Evolutionary conservation across 2,329 filamentous ascomycete species (phyloP).

Genomic region (Fonsecaea pedrosoi): DNA sequence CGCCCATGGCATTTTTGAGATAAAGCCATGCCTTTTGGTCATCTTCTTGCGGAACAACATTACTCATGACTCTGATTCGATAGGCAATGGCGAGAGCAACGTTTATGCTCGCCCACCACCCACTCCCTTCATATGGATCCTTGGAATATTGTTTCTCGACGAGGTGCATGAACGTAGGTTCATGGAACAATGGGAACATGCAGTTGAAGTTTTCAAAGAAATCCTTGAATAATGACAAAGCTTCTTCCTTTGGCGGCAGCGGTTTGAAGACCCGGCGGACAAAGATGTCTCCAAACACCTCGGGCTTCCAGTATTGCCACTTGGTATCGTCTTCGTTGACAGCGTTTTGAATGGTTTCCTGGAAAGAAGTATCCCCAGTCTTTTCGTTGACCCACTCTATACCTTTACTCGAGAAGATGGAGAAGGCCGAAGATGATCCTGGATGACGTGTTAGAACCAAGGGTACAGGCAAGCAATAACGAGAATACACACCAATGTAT

Average conservation of each 20-base stretch:
- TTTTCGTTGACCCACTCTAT: slow-evolving; percentile 99
- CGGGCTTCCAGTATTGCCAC: slow-evolving; percentile 98
- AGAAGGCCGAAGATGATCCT: slow-evolving; percentile 97
- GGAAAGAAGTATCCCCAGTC: slow-evolving; percentile 93
- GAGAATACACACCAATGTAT: slow-evolving; percentile 77
- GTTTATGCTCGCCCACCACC: slow-evolving; percentile 98
- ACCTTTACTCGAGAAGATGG: slow-evolving; percentile 97
- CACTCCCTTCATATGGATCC: slow-evolving; percentile 91
- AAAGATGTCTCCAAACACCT: slow-evolving; percentile 93
- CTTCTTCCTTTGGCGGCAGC: slow-evolving; percentile 84
- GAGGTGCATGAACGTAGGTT: slow-evolving; percentile 97
- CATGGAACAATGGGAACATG: slow-evolving; percentile 97
- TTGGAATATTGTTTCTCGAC: slow-evolving; percentile 92
- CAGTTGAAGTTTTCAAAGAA: slow-evolving; percentile 99
- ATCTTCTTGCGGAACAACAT: slow-evolving; percentile 86
- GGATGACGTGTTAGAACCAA: slow-evolving; percentile 37
- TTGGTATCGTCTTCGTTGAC: slow-evolving; percentile 79
- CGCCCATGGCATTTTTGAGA: slow-evolving; percentile 93
- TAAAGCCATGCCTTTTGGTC: slow-evolving; percentile 95
- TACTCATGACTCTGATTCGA: slow-evolving; percentile 91
- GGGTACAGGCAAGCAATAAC: neutral
- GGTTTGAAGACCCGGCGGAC: slow-evolving; percentile 81
- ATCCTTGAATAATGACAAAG: slow-evolving; percentile 84
- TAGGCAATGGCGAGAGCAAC: slow-evolving; percentile 92
- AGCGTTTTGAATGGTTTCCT: slow-evolving; percentile 91